These are phyloP conservation scores for Sordaria brevicollis DNA, from an alignment of 495 filamentous ascomycete species.

Conservation along the genomic window DNA sequence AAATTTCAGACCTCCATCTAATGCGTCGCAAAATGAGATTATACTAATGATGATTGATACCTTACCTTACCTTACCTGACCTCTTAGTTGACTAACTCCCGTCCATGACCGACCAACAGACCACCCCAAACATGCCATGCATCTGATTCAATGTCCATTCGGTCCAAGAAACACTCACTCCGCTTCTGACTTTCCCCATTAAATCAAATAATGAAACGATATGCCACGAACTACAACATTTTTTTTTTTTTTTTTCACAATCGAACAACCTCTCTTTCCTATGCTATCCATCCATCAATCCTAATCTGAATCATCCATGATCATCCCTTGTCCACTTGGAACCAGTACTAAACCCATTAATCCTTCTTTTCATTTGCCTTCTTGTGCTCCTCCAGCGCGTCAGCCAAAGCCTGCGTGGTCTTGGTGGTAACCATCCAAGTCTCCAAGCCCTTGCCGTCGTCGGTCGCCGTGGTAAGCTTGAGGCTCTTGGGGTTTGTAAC, in stretches of 20 bases:
- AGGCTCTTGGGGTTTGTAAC: constrained; percentile 40
- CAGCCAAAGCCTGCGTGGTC: constrained; percentile 36
- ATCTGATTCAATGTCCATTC: not conserved
- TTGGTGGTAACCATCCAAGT: constrained; percentile 58
- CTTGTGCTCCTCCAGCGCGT: constrained; percentile 39
- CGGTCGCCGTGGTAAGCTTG: constrained; percentile 43
- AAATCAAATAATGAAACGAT: not conserved
- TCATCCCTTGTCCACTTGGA: not conserved
- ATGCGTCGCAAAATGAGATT: not conserved
- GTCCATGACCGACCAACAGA: not conserved
- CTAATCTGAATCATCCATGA: not conserved
- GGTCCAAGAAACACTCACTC: not conserved
- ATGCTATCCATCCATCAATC: not conserved
- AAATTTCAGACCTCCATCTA: not conserved
- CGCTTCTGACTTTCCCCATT: not conserved
- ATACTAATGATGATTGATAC: not conserved
- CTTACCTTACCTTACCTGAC: not conserved
- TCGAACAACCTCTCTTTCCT: not conserved
- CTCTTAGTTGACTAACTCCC: not conserved
- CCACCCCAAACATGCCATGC: not conserved
- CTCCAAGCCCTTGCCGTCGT: constrained; percentile 41
- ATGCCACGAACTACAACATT: not conserved
- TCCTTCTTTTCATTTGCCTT: constrained; percentile 29
- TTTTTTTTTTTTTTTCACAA: not conserved
- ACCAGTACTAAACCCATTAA: not conserved